Percentiles rank a stretch among this genome's conserved stretches.
Conservation (phyloP, 305 asterid genomes). For the Fraxinus xanthoxyloides region DNA sequence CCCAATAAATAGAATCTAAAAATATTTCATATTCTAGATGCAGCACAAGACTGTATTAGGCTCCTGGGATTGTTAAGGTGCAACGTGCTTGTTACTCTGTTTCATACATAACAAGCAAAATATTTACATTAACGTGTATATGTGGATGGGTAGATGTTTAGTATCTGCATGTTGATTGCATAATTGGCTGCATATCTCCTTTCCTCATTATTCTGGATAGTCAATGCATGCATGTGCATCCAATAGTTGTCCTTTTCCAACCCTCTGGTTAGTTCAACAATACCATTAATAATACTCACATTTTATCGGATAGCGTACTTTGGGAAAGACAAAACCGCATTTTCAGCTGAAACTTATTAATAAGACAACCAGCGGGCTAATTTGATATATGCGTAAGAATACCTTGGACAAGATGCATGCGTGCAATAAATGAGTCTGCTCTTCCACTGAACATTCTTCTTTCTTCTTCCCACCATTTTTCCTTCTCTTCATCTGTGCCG, state of each 20-base stretch:
- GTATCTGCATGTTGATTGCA: neutral
- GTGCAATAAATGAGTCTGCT: conserved; percentile 89
- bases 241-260: neutral
- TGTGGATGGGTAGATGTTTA: neutral
- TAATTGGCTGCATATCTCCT: neutral
- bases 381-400: conserved; percentile 17
- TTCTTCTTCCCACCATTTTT: conserved; percentile 97
- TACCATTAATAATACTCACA: neutral
- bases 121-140: neutral
- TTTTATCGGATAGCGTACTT: neutral
- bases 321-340: neutral
- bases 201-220: neutral
- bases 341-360: conserved; percentile 6
- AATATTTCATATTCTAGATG: neutral
- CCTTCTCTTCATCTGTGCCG: conserved; percentile 81
- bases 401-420: conserved; percentile 99
- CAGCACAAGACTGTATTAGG: neutral
- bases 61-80: neutral
- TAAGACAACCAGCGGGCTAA: conserved; percentile 8
- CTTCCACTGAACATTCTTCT: conserved; percentile 85
- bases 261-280: conserved; percentile 2
- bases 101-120: neutral
- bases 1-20: neutral
- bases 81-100: neutral
- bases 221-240: neutral